Evolutionary conservation across 1,139 yeast genomes (phyloP).

Genomic region (Scheffersomyces cryptocercus): DNA sequence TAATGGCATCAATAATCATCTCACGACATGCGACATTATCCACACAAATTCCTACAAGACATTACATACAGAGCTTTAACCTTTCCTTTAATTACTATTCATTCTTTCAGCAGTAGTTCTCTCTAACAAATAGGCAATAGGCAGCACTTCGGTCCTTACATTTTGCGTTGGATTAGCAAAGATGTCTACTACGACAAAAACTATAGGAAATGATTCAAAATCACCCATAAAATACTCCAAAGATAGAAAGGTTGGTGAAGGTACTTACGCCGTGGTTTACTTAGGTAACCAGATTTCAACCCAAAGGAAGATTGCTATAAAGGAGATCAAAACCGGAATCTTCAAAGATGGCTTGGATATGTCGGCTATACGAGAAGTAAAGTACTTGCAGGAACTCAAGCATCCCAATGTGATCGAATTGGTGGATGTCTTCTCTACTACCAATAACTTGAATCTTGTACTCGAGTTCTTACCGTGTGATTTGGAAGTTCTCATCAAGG

Average conservation of each 20-base stretch:
- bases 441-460: conserved; percentile 76
- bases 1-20: no score
- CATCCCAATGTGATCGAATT: conserved; percentile 86
- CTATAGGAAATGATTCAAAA: not conserved
- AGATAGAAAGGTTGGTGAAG: conserved; percentile 94
- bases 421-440: conserved; percentile 79
- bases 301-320: conserved; percentile 76
- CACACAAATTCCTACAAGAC: no score
- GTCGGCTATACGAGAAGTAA: conserved; percentile 96
- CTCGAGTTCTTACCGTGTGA: conserved; percentile 91
- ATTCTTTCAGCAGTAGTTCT: no score
- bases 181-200: not conserved
- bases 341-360: conserved; percentile 96
- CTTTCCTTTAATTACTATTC: no score
- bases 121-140: no score
- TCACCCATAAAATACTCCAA: conserved; percentile 32
- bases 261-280: conserved; percentile 97
- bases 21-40: no score
- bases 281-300: conserved; percentile 67
- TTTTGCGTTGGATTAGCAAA: no score
- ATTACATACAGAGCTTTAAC: no score
- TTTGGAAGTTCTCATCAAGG: conserved; percentile 85
- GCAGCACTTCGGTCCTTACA: no score
- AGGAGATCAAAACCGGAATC: conserved; percentile 91
- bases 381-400: conserved; percentile 81